These are phyloP conservation scores for Porogramme epimiltina DNA, from an alignment of 1,284 basidiomycete species.

Conservation along the genomic window DNA sequence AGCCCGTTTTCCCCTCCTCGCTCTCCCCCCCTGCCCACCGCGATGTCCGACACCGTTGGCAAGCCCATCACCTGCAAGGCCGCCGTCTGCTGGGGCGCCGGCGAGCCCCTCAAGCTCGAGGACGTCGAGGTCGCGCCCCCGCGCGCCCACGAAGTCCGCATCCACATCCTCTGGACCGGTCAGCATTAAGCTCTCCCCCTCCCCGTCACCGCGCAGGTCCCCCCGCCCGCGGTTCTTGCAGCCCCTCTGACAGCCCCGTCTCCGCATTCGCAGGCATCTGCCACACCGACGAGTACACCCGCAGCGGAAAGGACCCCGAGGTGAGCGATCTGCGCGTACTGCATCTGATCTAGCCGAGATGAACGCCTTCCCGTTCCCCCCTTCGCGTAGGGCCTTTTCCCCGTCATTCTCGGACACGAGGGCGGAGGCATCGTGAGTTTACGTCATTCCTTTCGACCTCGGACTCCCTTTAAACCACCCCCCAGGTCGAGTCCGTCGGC, in stretches of 20 bases:
- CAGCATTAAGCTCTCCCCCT: constrained; percentile 24
- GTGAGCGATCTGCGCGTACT: constrained; percentile 36
- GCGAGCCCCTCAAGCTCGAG: constrained; percentile 88
- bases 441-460: background rate
- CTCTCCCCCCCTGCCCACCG: constrained; percentile 5
- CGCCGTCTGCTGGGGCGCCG: constrained; percentile 95
- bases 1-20: background rate
- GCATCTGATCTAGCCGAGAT: constrained; percentile 17
- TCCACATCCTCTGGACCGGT: constrained; percentile 91
- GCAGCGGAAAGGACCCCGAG: constrained; percentile 96
- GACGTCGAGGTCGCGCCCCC: constrained; percentile 94
- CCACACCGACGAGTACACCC: constrained; percentile 97
- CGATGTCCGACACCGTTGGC: constrained; percentile 70
- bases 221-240: background rate
- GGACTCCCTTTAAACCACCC: no score
- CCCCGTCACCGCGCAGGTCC: background rate
- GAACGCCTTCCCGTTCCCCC: no score
- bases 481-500: constrained; percentile 90
- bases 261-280: constrained; percentile 72
- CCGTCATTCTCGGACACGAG: constrained; percentile 93
- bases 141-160: constrained; percentile 88
- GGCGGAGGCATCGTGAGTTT: constrained; percentile 77
- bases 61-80: constrained; percentile 91
- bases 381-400: constrained; percentile 82
- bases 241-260: background rate